Conservation (phyloP, 2,329 filamentous ascomycete genomes). For the Gliomastix tumulicola region DNA sequence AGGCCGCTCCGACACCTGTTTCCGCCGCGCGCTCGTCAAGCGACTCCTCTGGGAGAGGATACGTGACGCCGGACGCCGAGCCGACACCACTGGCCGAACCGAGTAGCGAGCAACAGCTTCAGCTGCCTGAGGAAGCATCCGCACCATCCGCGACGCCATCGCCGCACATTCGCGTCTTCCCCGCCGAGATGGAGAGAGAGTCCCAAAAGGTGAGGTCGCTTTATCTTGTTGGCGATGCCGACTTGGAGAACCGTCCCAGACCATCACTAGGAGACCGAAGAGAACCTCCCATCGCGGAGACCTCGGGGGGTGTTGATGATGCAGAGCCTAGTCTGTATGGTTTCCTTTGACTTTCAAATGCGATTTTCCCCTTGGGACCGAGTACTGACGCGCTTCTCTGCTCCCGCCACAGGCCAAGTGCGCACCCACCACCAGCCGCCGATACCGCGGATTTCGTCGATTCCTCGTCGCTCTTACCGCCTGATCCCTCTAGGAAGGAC, state of each 20-base stretch:
- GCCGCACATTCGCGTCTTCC: conserved; percentile 38
- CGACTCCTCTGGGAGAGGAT: no score
- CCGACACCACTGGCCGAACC: no score
- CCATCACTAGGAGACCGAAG: conserved; percentile 17
- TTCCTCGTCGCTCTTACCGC: conserved; percentile 36
- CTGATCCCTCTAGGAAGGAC: no score
- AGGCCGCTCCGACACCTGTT: no score
- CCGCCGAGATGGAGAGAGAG: conserved; percentile 52
- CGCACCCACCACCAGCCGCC: conserved; percentile 21
- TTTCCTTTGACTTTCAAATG: conserved; percentile 35
- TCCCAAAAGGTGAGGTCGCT: conserved; percentile 63
- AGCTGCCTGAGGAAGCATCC: neutral
- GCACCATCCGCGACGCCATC: neutral
- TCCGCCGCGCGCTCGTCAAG: no score
- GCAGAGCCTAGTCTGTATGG: conserved; percentile 49
- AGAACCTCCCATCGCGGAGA: conserved; percentile 38
- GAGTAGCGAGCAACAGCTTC: no score
- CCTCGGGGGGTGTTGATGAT: conserved; percentile 43
- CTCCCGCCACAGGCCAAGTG: conserved; percentile 18
- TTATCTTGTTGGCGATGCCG: conserved; percentile 49
- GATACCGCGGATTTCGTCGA: conserved; percentile 32
- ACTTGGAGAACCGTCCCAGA: conserved; percentile 44
- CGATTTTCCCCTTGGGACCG: conserved; percentile 12
- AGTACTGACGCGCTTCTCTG: no score
- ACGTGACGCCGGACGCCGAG: conserved; percentile 1